Base-by-base conservation (phyloP, 2,329 filamentous ascomycete genomes). In the Arthrobotrys megalospora region DNA sequence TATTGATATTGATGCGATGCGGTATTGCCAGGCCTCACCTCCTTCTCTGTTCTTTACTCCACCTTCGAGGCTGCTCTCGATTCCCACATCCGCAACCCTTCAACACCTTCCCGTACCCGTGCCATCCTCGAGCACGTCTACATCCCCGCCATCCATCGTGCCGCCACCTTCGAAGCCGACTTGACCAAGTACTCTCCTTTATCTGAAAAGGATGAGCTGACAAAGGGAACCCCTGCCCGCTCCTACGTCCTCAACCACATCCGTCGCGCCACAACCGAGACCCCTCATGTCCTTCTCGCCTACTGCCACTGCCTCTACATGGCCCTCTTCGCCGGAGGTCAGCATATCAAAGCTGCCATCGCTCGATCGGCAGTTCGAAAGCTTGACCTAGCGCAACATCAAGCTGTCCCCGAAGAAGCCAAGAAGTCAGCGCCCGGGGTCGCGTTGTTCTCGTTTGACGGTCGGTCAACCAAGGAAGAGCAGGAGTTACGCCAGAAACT, bases 311-410 rank as follows among this genome's bases (percentile, higher is more conserved):
- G 73, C 32, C 60, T 77, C 21, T 77, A 77, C 50, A 77, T 77
- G 73, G 73, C 73, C 48, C 60, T 77, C 50, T 77, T 77, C 66
- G 73, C 73, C 16, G 73, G 73, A 34, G 73, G 73, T 14, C 73
- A 77, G 67, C 73, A 77, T 43, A 77, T 77, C 50, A 77, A 77
- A 71, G 73, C 73, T 8, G 66, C 73, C 41, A 77, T 77, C 32
- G 50, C 73, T 11, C 73, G 73, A 6, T 52, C 73, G 7, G 66
- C 73, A 12, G 43, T 70, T 10, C 73, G 73, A n/a, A 77, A 77
- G 24, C 73, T 77, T 19, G 58, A 68, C 14, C 41, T 77, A 19
- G 66, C 66, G 21, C 60, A 36, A 28, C 73, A 77, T 19, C 73
- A 77, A 32, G 38, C 66, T 43, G 60, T 67, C 11, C 60, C 73